Evolutionary conservation across 768 basidiomycete species (phyloP).

Genomic region (Paxillus involutus): DNA sequence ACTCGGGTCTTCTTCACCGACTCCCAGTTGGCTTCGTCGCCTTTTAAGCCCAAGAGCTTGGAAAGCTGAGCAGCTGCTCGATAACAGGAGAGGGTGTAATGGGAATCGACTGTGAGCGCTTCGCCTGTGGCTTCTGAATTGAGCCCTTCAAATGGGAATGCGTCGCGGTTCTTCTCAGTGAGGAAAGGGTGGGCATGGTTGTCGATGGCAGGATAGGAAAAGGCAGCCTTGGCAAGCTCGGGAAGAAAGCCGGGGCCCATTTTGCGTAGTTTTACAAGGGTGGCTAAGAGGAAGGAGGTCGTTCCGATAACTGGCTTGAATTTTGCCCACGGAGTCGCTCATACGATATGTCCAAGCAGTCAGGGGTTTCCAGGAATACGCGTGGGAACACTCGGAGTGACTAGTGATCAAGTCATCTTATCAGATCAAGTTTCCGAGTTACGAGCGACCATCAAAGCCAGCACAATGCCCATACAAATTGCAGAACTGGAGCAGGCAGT

Average conservation of each 20-base stretch:
- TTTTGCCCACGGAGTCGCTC: too few species aligned
- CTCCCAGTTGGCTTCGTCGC: conserved; percentile 50
- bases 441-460: neutral
- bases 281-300: too few species aligned
- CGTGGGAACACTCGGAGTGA: too few species aligned
- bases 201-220: conserved; percentile 60
- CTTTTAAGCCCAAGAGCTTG: conserved; percentile 44
- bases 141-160: conserved; percentile 60
- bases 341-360: too few species aligned
- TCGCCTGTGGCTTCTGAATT: conserved; percentile 62
- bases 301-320: too few species aligned
- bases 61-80: conserved; percentile 58
- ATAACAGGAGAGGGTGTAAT: conserved; percentile 56
- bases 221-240: conserved; percentile 15
- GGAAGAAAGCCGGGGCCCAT: conserved; percentile 17
- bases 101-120: conserved; percentile 49
- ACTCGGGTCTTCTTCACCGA: conserved; percentile 50
- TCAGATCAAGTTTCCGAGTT: conserved; percentile 28
- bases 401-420: conserved; percentile 21
- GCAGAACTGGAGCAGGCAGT: conserved; percentile 61
- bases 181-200: conserved; percentile 81
- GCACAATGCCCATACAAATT: conserved; percentile 59
- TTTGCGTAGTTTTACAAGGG: too few species aligned
- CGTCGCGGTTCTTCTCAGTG: conserved; percentile 39
- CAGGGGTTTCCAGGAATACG: too few species aligned